phyloP scores from a whole-genome alignment of 148 eudicot genomes.

The Selenicereus undatus region DNA sequence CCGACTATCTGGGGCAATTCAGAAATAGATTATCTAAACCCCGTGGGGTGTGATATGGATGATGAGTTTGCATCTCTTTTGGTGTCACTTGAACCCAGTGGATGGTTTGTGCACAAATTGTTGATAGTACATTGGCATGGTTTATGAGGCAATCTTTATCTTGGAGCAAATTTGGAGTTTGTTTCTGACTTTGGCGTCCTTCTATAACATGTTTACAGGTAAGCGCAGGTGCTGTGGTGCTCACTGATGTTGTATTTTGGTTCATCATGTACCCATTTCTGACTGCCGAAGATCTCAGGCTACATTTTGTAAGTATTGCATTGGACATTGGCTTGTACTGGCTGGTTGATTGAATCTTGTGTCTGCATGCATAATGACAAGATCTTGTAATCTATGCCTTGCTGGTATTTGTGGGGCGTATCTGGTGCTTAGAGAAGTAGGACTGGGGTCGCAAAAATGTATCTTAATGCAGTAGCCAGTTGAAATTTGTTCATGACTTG shows the following conservation, averaged over 20 bases:
- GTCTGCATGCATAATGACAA: neutral
- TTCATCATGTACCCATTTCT: conserved; percentile 65
- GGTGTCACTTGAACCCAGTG: no score
- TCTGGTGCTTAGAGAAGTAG: no score
- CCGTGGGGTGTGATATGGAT: neutral
- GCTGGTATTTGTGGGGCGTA: no score
- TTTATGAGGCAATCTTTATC: neutral
- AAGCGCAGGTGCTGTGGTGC: conserved; percentile 71
- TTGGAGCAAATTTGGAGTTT: neutral
- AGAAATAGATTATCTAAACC: neutral
- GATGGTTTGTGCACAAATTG: no score
- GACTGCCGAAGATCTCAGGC: conserved; percentile 27
- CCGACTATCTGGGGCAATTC: neutral
- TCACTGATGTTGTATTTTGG: conserved; percentile 88
- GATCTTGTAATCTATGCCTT: neutral
- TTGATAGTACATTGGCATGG: no score
- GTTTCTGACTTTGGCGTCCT: conserved; percentile 11
- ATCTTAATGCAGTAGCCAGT: no score
- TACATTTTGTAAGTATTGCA: conserved; percentile 54
- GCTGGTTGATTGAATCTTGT: neutral
- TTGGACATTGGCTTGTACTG: neutral
- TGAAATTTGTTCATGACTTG: no score
- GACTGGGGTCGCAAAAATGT: no score
- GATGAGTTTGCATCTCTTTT: no score
- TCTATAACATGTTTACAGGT: conserved; percentile 38